Evolutionary conservation across 192 early-diverging fungal species (phyloP).

Genomic region (Entophlyctis helioformis): DNA sequence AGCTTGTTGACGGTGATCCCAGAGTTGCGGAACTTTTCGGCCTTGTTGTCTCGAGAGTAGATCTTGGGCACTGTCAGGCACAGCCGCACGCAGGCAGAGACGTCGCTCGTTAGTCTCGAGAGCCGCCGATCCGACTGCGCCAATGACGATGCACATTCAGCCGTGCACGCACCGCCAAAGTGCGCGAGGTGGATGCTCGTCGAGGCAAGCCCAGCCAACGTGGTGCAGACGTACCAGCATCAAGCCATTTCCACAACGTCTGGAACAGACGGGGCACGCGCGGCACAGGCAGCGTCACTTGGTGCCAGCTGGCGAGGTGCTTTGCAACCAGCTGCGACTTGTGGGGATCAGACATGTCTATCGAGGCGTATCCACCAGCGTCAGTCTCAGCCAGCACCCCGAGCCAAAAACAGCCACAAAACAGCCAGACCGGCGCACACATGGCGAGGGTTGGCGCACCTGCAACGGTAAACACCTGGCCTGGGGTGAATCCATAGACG

Average conservation of each 20-base stretch:
- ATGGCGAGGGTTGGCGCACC: constrained; percentile 11
- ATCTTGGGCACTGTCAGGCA: too few species aligned
- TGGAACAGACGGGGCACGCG: constrained; percentile 44
- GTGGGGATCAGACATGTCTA: constrained; percentile 61
- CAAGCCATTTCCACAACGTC: constrained; percentile 62
- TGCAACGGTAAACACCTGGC: constrained; percentile 53
- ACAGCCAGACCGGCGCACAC: too few species aligned
- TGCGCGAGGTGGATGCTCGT: too few species aligned
- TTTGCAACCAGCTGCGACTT: constrained; percentile 67
- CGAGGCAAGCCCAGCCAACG: background rate
- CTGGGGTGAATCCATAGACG: constrained; percentile 79
- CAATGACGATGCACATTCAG: too few species aligned
- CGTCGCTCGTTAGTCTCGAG: too few species aligned
- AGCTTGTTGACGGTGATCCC: constrained; percentile 8
- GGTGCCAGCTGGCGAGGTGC: constrained; percentile 73
- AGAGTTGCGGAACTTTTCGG: constrained; percentile 37
- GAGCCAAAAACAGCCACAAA: too few species aligned
- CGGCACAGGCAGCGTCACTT: constrained; percentile 34
- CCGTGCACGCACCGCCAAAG: too few species aligned
- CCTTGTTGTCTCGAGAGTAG: too few species aligned
- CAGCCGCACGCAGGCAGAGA: too few species aligned
- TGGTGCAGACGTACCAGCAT: constrained; percentile 29
- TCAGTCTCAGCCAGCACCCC: too few species aligned
- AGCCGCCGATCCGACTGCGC: too few species aligned
- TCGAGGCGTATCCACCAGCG: background rate